Conservation (phyloP, 371 early-diverging fungal species). For the Cladochytrium tenue region DNA sequence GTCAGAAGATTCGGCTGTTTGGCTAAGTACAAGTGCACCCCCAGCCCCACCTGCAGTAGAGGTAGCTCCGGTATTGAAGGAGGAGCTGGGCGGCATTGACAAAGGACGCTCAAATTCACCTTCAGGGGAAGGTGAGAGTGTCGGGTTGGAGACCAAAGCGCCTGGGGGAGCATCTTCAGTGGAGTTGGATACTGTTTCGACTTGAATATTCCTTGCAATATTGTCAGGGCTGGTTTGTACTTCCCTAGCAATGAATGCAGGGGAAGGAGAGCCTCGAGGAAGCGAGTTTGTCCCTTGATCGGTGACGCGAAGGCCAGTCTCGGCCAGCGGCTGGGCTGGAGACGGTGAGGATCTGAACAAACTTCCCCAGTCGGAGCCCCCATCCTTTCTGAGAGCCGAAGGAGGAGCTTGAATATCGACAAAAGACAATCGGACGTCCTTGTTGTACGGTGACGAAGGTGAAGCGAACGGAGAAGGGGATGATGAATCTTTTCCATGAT, state of each 20-base stretch:
- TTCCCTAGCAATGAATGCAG: too few relatives aligned
- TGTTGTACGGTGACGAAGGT: background rate
- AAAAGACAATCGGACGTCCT: background rate
- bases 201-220: too few relatives aligned
- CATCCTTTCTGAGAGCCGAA: background rate
- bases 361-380: background rate
- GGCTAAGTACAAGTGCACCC: too few relatives aligned
- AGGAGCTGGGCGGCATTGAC: background rate
- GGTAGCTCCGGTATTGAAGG: background rate
- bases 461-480: background rate
- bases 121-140: background rate
- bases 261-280: too few relatives aligned
- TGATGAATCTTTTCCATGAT: too few relatives aligned
- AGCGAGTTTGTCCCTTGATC: too few relatives aligned
- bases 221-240: too few relatives aligned
- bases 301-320: too few relatives aligned
- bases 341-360: too few relatives aligned
- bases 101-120: background rate
- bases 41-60: background rate
- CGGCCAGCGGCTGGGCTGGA: too few relatives aligned
- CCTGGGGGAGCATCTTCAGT: too few relatives aligned
- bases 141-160: background rate
- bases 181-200: too few relatives aligned
- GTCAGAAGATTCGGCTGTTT: background rate
- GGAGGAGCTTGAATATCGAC: background rate